Conservation (phyloP, 306 rosid species). For the Ceratonia siliqua region DNA sequence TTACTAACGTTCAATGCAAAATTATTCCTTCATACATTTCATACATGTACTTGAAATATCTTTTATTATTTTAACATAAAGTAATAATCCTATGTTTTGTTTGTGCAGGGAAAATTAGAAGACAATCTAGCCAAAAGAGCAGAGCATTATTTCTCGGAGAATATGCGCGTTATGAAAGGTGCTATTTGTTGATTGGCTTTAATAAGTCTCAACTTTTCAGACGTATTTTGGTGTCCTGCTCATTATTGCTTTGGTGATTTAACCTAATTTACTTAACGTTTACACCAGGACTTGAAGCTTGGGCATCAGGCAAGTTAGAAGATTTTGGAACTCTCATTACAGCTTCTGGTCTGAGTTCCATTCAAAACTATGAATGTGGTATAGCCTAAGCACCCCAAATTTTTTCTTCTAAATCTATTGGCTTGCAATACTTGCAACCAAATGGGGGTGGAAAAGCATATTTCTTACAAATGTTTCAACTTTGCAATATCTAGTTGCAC, state of each 20-base stretch:
- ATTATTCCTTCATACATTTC: constrained; percentile 17
- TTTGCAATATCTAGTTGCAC: neutral
- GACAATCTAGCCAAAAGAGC: constrained; percentile 74
- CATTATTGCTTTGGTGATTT: neutral
- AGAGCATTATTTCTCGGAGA: constrained; percentile 92
- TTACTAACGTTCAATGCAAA: constrained; percentile 16
- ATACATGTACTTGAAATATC: constrained; percentile 17
- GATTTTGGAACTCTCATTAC: constrained; percentile 80
- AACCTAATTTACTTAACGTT: constrained; percentile 30
- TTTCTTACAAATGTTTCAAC: neutral
- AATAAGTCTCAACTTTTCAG: constrained; percentile 10
- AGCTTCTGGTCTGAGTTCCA: constrained; percentile 91
- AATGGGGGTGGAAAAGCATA: neutral
- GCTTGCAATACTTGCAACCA: neutral
- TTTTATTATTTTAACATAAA: constrained; percentile 28
- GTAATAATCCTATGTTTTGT: constrained; percentile 4
- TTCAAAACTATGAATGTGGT: constrained; percentile 93
- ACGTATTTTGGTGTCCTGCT: constrained; percentile 18
- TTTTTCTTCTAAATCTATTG: neutral
- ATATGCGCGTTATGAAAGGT: constrained; percentile 81
- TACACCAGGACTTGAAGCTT: constrained; percentile 78
- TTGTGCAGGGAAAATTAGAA: constrained; percentile 62
- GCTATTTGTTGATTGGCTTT: constrained; percentile 16
- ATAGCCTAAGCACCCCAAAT: constrained; percentile 36
- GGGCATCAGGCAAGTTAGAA: constrained; percentile 71